These are phyloP conservation scores for Symmetrospora coprosmae DNA, from an alignment of 768 basidiomycete genomes.

Conservation along the genomic window DNA sequence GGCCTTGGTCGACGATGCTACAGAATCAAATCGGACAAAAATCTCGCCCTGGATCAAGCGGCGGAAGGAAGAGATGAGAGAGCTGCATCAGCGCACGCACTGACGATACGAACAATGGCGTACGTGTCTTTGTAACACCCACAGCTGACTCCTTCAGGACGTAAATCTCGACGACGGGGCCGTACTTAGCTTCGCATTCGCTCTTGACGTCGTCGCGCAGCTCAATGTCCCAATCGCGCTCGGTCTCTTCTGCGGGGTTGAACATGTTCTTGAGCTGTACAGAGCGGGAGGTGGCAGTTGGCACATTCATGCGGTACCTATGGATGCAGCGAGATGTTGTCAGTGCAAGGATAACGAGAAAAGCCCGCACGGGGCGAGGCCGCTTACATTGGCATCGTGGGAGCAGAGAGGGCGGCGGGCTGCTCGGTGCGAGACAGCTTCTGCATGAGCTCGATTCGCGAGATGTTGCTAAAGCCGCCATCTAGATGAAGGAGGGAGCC, in stretches of 20 bases:
- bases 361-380: not conserved
- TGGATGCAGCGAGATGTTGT: too few species aligned
- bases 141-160: slow-evolving; percentile 90
- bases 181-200: slow-evolving; percentile 85
- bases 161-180: slow-evolving; percentile 69
- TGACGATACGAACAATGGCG: not conserved
- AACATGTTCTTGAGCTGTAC: slow-evolving; percentile 92
- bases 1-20: slow-evolving; percentile 68
- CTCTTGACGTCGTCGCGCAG: slow-evolving; percentile 90
- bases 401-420: slow-evolving; percentile 1
- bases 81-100: not conserved
- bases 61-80: not conserved
- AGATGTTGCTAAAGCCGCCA: slow-evolving; percentile 94
- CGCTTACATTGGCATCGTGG: slow-evolving; percentile 27
- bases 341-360: too few species aligned
- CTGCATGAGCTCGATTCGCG: slow-evolving; percentile 98
- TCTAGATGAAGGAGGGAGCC: too few species aligned
- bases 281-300: slow-evolving; percentile 74
- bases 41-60: slow-evolving; percentile 99
- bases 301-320: slow-evolving; percentile 64
- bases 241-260: slow-evolving; percentile 92
- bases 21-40: slow-evolving; percentile 72
- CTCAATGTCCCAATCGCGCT: slow-evolving; percentile 89
- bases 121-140: slow-evolving; percentile 29
- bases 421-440: slow-evolving; percentile 87